Evolutionary conservation across 805 yeast species (phyloP), one percentile per base, ranked within the genome.

Genomic region (Nakazawaea ernobii): DNA sequence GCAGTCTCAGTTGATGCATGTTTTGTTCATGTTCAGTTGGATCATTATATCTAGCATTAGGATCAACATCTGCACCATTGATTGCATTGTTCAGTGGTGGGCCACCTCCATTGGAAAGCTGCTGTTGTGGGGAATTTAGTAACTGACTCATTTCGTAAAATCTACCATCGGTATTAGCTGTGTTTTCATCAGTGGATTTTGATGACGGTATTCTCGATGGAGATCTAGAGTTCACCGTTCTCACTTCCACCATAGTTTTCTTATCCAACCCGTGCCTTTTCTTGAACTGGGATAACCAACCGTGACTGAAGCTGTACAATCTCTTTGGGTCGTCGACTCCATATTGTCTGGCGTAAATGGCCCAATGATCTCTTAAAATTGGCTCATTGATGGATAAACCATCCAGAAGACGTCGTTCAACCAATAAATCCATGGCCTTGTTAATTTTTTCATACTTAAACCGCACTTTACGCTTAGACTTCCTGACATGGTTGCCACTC

Each of bases 241-340:
- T 42, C 15, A 42, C 29, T 30, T 49, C 60, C 42, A 59, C 55
- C 67, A 61, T 60, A 44, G 66, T 52, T 39, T 63, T 58, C 52
- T 61, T 65, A 52, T 67, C 66, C 37, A 76, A 59, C 1, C 77
- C 81, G 55, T 79, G 82, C 43, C 84, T 62, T 53, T 75, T 79
- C 59, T 80, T 80, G 60, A 80, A 80, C 55, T 76, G 82, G 10
- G 77, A 66, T 38, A 80, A 60, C 85, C 85, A 80, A 8, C 86
- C 86, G 58, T 79, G 84, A 53, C 80, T 74, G 52, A 78, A 80
- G 13, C 73, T 68, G 27, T 68, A 70, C 47, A 75, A 59, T 46
- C 86, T 62, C 56, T 79, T 80, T 3, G 84, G 83, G 54, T 80
- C 82, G 7, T 73, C 76, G 2, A 80, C 82, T 8, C 84, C 84